Base-by-base conservation (phyloP, 2,329 filamentous ascomycete genomes). In the Aspergillus ruber region DNA sequence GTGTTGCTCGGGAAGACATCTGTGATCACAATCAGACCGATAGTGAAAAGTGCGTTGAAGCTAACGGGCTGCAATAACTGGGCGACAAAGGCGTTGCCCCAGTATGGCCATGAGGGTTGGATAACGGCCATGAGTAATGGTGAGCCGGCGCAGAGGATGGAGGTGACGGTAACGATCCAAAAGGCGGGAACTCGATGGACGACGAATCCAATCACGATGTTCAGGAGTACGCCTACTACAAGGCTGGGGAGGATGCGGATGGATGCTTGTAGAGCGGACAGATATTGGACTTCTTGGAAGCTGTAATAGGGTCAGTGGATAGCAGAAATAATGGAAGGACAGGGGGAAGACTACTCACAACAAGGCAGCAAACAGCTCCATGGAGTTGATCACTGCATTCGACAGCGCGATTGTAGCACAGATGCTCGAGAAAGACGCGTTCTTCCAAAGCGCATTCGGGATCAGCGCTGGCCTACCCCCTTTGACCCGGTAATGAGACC, bases 401-500 rank as follows among this genome's bases (percentile, higher is more conserved):
- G 74, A 69, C 3, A 80, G 50, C 4, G 74, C 58, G 1, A 80
- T 68, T 4, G 70, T 76, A 3, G 75, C 54, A 55, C 81, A 84
- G 17, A 81, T 74, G 21, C 66, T 72, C 0, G 77, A 74, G 55
- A 84, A 85, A 2, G 75, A 63, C 0, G 63, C 59, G 40, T 80
- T 82, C n/a, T 65, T 71, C 82, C 82, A 85, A 0, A 85, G 63
- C 0, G 73, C 75, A 58, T 84, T 84, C 0, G 82, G 82, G 18
- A 85, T 83, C 6, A 85, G 60, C 0, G 80, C 79, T 10, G 79
- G 75, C 2, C 67, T 68, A 8, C 69, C 67, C 0, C 61, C 56
- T 9, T 63, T 66, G 42, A 76, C 74, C 43, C 76, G 77, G 3
- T 68, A 66, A 9, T 71, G 68, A 42, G 81, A 73, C 81, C 81